A percentile compares a stretch with the other conserved stretches of the same genome.
Conservation (phyloP, 2,329 filamentous ascomycete species). For the Xylariaceae sp. region DNA sequence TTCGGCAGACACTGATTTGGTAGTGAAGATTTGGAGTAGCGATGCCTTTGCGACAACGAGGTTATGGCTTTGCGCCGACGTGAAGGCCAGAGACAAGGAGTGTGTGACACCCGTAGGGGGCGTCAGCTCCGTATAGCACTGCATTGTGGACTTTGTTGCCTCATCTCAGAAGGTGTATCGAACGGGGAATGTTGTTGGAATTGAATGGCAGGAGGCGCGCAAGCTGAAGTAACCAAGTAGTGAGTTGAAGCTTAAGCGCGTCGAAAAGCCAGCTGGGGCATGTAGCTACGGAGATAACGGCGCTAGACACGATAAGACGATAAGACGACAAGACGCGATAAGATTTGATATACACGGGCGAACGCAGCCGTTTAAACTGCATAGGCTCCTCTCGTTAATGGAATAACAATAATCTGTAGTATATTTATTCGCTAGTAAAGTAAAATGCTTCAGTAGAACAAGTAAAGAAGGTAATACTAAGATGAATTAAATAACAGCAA, state of each 20-base stretch:
- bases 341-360: no score
- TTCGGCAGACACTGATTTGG: conserved; percentile 68
- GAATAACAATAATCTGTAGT: no score
- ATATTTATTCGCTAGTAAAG: no score
- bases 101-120: conserved; percentile 94
- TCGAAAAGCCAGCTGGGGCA: background rate
- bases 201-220: conserved; percentile 4
- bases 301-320: no score
- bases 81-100: conserved; percentile 77
- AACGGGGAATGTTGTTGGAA: background rate
- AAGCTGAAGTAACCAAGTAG: background rate
- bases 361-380: no score
- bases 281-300: background rate
- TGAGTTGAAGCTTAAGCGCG: background rate
- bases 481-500: no score
- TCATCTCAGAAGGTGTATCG: conserved; percentile 31
- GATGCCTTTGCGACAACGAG: conserved; percentile 91
- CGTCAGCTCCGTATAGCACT: conserved; percentile 95
- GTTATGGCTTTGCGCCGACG: conserved; percentile 75
- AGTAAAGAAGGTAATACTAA: no score
- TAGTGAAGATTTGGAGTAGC: conserved; percentile 85
- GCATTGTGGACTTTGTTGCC: conserved; percentile 61
- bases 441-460: no score
- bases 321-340: no score
- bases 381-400: no score